These are phyloP conservation scores for Erythrophleum fordii DNA, from an alignment of 306 rosid species.

Conservation along the genomic window DNA sequence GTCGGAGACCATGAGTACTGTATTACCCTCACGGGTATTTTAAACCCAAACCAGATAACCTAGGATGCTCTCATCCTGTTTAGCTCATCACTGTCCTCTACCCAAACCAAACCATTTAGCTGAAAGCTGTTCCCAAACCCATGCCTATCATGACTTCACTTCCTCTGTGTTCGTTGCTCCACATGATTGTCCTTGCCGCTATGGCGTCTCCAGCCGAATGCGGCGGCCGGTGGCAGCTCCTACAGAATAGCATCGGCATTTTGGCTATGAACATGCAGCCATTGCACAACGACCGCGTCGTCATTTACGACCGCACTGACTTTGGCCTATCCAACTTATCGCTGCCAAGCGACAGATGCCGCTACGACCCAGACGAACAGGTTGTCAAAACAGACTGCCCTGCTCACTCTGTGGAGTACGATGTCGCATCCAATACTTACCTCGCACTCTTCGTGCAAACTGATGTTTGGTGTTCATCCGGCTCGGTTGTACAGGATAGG, in stretches of 20 bases:
- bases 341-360: constrained; percentile 52
- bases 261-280: constrained; percentile 88
- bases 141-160: background rate
- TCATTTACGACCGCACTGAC: constrained; percentile 69
- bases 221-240: constrained; percentile 48
- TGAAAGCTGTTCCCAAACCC: too few relatives aligned
- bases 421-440: constrained; percentile 54
- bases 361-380: constrained; percentile 34
- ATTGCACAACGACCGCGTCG: constrained; percentile 60
- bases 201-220: background rate
- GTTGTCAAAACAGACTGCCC: constrained; percentile 59
- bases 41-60: too few relatives aligned
- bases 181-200: background rate
- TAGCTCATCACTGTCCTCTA: too few relatives aligned
- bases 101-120: too few relatives aligned
- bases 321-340: constrained; percentile 58
- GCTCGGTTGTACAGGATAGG: constrained; percentile 43
- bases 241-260: constrained; percentile 59
- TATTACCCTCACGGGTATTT: background rate
- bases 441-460: constrained; percentile 62
- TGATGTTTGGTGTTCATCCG: constrained; percentile 76
- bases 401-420: constrained; percentile 76
- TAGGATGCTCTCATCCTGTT: too few relatives aligned
- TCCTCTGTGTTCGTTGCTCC: background rate
- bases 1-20: background rate